A percentile compares a stretch with the other conserved stretches of the same genome.
These are phyloP conservation scores for Talaromyces sp. DNA, from an alignment of 2,329 filamentous ascomycete genomes.

Conservation along the genomic window DNA sequence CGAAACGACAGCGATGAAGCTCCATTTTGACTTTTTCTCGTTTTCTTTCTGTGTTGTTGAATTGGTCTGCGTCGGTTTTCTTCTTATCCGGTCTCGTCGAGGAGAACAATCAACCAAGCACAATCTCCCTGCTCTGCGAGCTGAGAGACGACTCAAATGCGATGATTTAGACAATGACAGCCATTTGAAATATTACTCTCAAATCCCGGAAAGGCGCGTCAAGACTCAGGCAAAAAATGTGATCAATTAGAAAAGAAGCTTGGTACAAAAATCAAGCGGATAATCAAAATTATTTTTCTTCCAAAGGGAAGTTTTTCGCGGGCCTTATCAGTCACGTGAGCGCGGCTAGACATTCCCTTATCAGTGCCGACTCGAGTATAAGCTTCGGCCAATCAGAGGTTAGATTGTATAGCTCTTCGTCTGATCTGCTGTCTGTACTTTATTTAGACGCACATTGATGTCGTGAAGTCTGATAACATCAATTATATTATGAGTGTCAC, in stretches of 20 bases:
- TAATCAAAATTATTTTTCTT: conserved; percentile 24
- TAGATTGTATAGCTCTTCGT: neutral
- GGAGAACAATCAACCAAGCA: neutral
- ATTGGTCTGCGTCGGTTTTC: neutral
- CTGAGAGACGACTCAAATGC: conserved; percentile 3
- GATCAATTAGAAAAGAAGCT: conserved; percentile 17
- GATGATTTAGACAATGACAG: conserved; percentile 17
- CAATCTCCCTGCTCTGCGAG: conserved; percentile 12
- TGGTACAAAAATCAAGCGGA: conserved; percentile 24
- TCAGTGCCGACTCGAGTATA: neutral
- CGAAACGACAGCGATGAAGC: conserved; percentile 94
- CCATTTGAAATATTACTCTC: neutral
- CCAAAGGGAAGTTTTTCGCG: conserved; percentile 21
- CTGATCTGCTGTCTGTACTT: neutral
- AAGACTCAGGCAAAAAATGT: neutral
- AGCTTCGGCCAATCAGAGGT: conserved; percentile 8
- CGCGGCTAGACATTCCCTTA: conserved; percentile 16
- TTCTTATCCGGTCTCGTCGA: neutral
- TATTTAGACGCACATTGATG: neutral
- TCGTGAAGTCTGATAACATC: no score
- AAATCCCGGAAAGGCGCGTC: neutral
- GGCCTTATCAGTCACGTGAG: conserved; percentile 25
- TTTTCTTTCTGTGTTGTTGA: neutral
- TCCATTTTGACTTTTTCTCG: conserved; percentile 62
- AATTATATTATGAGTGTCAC: neutral